Percentiles rank a stretch among this genome's conserved stretches.
Conservation (phyloP, 2,329 filamentous ascomycete species). For the Pyricularia sp. region DNA sequence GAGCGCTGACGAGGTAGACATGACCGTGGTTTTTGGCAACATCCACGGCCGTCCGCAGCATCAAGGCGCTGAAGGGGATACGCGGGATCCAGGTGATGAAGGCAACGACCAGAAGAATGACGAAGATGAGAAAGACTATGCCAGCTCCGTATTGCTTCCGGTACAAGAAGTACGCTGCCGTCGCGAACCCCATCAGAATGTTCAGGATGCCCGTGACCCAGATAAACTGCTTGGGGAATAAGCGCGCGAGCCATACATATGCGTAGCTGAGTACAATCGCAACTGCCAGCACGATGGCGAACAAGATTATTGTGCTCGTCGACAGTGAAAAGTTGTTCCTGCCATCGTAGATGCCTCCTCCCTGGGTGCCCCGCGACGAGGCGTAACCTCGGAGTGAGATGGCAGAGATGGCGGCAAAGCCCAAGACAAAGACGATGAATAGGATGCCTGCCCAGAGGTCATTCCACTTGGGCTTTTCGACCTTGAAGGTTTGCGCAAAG, state of each 20-base stretch:
- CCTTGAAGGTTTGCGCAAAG: conserved; percentile 76
- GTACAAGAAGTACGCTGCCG: conserved; percentile 76
- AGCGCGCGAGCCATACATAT: conserved; percentile 68
- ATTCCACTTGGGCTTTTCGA: conserved; percentile 73
- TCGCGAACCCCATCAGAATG: conserved; percentile 74
- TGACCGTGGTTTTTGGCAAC: conserved; percentile 78
- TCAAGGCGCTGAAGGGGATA: conserved; percentile 84
- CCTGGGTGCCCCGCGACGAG: conserved; percentile 18
- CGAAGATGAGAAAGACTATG: conserved; percentile 79
- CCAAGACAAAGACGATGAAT: conserved; percentile 18
- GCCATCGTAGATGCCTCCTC: conserved; percentile 64
- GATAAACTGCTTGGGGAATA: conserved; percentile 83
- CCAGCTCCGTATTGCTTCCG: conserved; percentile 71
- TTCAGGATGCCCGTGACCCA: conserved; percentile 89
- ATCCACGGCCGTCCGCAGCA: conserved; percentile 80
- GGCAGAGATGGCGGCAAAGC: conserved; percentile 10
- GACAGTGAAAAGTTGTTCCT: conserved; percentile 58
- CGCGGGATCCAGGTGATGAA: conserved; percentile 85
- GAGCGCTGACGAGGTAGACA: conserved; percentile 74
- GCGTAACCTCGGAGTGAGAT: conserved; percentile 12
- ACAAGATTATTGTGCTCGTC: conserved; percentile 79
- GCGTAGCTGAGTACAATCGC: conserved; percentile 66
- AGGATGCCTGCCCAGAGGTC: conserved; percentile 83
- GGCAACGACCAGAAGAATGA: conserved; percentile 68
- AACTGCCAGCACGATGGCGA: conserved; percentile 66